These are phyloP conservation scores for Berberis thunbergii DNA, from an alignment of 164 flowering plant species.

Conservation along the genomic window DNA sequence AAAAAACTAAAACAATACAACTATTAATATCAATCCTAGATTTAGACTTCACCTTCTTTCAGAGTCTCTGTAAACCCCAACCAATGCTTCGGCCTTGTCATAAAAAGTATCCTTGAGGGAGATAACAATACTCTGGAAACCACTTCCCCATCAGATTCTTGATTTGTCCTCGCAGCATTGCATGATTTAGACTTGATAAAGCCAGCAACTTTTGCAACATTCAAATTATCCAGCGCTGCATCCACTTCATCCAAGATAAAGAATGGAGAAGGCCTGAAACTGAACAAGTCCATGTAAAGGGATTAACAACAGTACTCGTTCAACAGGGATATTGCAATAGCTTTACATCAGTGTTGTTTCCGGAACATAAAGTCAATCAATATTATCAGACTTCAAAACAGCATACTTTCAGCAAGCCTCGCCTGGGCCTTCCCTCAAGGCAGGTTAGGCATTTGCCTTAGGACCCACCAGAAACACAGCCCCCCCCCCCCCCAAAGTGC, in stretches of 20 bases:
- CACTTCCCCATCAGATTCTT: constrained; percentile 57
- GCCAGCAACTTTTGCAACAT: constrained; percentile 94
- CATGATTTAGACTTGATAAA: constrained; percentile 88
- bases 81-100: constrained; percentile 95
- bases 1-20: not conserved
- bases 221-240: constrained; percentile 93
- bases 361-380: not conserved
- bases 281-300: constrained; percentile 26
- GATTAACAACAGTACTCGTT: not conserved
- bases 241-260: constrained; percentile 99
- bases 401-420: too few species aligned
- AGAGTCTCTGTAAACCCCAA: constrained; percentile 88
- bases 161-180: constrained; percentile 36
- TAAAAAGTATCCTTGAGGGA: constrained; percentile 92
- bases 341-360: not conserved
- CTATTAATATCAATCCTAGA: not conserved
- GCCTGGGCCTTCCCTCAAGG: too few species aligned
- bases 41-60: constrained; percentile 48
- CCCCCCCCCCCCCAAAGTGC: too few species aligned
- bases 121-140: constrained; percentile 95
- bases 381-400: too few species aligned
- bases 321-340: not conserved
- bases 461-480: too few species aligned
- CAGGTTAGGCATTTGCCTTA: too few species aligned
- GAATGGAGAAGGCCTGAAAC: constrained; percentile 92